Base-by-base conservation (phyloP, 2,329 filamentous ascomycete genomes). In the Zelopaecilomyces penicillatus region DNA sequence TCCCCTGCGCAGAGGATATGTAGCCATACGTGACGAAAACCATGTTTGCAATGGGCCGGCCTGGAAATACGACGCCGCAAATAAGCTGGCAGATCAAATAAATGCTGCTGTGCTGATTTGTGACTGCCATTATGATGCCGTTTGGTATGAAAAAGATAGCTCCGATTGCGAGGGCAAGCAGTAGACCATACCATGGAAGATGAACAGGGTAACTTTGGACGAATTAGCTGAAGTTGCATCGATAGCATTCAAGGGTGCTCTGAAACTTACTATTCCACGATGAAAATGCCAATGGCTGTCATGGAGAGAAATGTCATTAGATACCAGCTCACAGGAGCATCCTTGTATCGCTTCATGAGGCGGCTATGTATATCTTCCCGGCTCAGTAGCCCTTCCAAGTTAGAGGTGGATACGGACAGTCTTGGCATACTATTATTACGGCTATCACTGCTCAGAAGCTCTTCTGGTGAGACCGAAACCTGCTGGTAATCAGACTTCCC, bases 1-100 rank as follows among this genome's bases (percentile, higher is more conserved):
- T 84, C 29, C 88, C 88, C 66, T 95, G 88, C 0, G 87, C 85
- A 0, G 85, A 90, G 4, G 85, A 89, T 58, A 93, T 93, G 64
- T 93, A 94, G 50, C 87, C 87, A 60, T 93, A 95, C 0, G 87
- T 93, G 39, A 91, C 87, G 56, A 94, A 95, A 32, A 94, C 86
- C 88, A 94, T 94, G 63, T 94, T 93, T 41, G 87, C 88, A 8
- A 94, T 86, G 1, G 88, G 88, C 1, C 85, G 82, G 29, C 88
- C 88, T 1, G 87, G 87, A 60, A 94, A 94, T 11, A 88, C 73
- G 41, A 78, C 81, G 43, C 88, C 88, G 51, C 86, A 91, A 51
- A 93, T 82, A 46, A 94, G 75, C 64, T 93, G 87, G 61, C 87
- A 91, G 55, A 93, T 86, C 32, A 93, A 75, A 61, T 91, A 93